A percentile compares a stretch with the other conserved stretches of the same genome.
phyloP scores from a whole-genome alignment of 352 stramenopile species.

The Phytophthora kernoviae region DNA sequence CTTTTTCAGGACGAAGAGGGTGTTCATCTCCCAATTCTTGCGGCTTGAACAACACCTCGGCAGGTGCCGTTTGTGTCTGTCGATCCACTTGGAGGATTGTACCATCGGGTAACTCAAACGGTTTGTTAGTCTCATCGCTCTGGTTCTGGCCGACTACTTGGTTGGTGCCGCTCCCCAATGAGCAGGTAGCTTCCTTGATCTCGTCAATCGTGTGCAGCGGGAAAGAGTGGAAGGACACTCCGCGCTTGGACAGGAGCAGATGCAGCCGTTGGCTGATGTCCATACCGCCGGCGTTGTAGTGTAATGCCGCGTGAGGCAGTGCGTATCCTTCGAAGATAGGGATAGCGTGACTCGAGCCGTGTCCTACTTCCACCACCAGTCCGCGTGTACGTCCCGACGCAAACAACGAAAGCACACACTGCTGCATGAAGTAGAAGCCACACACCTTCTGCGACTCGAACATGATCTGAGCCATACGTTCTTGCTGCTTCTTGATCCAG shows the following conservation, averaged over 20 bases:
- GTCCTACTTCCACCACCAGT: constrained; percentile 86
- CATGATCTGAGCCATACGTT: constrained; percentile 84
- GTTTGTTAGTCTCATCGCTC: constrained; percentile 43
- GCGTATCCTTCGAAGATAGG: constrained; percentile 88
- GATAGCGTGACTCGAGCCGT: constrained; percentile 85
- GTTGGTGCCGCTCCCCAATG: constrained; percentile 38
- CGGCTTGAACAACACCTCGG: constrained; percentile 86
- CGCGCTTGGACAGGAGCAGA: constrained; percentile 67
- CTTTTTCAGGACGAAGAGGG: constrained; percentile 54
- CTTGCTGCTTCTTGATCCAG: constrained; percentile 70
- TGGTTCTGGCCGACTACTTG: constrained; percentile 21
- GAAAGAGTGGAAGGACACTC: constrained; percentile 73
- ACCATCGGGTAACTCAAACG: constrained; percentile 86
- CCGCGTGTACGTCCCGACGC: constrained; percentile 85
- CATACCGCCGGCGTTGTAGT: constrained; percentile 69
- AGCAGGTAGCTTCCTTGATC: constrained; percentile 82
- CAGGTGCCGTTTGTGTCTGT: constrained; percentile 66
- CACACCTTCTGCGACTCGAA: constrained; percentile 85
- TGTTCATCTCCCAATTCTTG: constrained; percentile 94
- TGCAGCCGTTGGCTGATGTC: constrained; percentile 82
- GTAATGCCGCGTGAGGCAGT: constrained; percentile 73
- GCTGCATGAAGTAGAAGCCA: constrained; percentile 88
- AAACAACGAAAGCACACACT: constrained; percentile 86
- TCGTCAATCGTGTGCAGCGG: constrained; percentile 78
- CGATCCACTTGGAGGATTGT: constrained; percentile 85